Conservation (phyloP, 345 rosid genomes). For the Crucihimalaya himalaica region DNA sequence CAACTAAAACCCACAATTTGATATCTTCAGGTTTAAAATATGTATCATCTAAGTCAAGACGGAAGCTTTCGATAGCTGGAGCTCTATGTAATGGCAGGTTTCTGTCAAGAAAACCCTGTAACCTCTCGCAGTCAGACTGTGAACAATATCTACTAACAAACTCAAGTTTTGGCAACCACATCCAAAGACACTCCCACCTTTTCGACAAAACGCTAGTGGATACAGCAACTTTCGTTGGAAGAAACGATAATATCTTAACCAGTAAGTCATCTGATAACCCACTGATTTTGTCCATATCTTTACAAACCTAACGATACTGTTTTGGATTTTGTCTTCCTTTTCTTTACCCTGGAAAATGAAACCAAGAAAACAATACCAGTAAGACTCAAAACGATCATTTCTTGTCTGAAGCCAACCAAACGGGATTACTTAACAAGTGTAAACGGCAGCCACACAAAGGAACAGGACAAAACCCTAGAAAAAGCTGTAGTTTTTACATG, state of each 20-base stretch:
- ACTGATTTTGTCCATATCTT: not conserved
- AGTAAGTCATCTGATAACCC: conserved; percentile 12
- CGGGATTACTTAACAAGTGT: too few species aligned
- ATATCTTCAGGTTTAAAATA: not conserved
- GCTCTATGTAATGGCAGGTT: not conserved
- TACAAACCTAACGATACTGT: too few species aligned
- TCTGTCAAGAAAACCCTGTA: not conserved
- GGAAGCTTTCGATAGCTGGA: not conserved
- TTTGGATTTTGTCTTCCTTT: too few species aligned
- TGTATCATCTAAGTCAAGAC: not conserved
- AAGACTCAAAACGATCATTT: too few species aligned
- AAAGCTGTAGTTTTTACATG: too few species aligned
- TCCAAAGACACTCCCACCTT: conserved; percentile 9
- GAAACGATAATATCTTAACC: conserved; percentile 9
- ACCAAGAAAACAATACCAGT: too few species aligned
- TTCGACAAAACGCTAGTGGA: conserved; percentile 18
- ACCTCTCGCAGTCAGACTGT: too few species aligned
- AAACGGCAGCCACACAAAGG: too few species aligned
- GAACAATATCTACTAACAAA: not conserved
- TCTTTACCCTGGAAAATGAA: too few species aligned
- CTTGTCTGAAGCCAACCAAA: too few species aligned
- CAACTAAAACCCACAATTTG: not conserved
- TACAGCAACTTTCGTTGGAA: conserved; percentile 5
- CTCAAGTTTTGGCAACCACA: conserved; percentile 22
- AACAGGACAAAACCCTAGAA: too few species aligned